Conservation (phyloP, 2,329 filamentous ascomycete species). For the Aspergillus persii region DNA sequence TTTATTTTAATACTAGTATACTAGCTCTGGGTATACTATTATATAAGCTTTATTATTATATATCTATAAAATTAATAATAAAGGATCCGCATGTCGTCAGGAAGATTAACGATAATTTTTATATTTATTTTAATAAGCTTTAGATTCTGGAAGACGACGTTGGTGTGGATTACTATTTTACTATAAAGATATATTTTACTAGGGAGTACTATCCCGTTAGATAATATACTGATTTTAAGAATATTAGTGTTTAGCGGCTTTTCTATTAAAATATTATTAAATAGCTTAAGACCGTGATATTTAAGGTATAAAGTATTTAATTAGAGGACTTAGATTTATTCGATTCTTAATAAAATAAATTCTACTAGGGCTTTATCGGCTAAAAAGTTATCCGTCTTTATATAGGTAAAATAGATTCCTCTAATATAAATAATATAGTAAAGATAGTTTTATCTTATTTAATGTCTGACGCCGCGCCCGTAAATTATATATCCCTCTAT, state of each 20-base stretch:
- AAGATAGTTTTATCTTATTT: background rate
- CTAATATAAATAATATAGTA: background rate
- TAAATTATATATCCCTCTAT: background rate
- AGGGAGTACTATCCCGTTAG: conserved; percentile 23
- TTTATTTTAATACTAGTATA: conserved; percentile 24
- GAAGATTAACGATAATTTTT: conserved; percentile 24
- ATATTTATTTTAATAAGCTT: conserved; percentile 25
- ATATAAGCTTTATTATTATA: conserved; percentile 29
- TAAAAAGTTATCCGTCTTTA: conserved; percentile 18
- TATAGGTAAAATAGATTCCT: conserved; percentile 4
- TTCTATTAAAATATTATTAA: conserved; percentile 29
- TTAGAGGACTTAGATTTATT: conserved; percentile 22
- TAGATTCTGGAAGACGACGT: conserved; percentile 23
- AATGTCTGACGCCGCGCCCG: background rate
- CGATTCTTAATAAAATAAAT: conserved; percentile 20
- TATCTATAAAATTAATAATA: conserved; percentile 21
- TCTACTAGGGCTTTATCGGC: conserved; percentile 22
- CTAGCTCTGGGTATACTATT: conserved; percentile 27
- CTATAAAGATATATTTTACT: conserved; percentile 24
- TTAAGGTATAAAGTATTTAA: conserved; percentile 25
- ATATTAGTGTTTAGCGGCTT: conserved; percentile 24
- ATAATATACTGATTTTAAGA: conserved; percentile 18
- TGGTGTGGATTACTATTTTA: conserved; percentile 27
- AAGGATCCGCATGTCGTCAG: conserved; percentile 17
- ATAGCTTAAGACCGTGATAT: conserved; percentile 27